Evolutionary conservation across 805 yeast genomes (phyloP), one percentile per base, ranked within the genome.

Genomic region (Spathaspora arborariae): DNA sequence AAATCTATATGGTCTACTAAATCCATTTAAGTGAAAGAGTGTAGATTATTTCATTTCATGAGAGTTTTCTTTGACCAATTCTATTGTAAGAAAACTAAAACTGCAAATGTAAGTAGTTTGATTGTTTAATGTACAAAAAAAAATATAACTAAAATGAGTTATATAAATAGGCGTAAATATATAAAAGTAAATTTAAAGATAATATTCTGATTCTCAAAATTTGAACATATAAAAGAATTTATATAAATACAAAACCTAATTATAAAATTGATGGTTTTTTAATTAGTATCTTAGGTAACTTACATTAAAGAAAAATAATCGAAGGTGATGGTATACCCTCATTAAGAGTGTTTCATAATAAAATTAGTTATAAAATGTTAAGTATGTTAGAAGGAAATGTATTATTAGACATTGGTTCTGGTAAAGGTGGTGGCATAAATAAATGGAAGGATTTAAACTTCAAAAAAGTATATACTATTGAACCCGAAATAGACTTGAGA

Each of bases 371-470:
- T 19, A n/a, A 11, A 5, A 16, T 37, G 22, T 15, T 37, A 37
- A 20, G 16, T 19, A 7, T 7, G 7, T 13, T 37, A 20, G 7
- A 16, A 37, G 16, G 16, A 19, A 37, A 16, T 6, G n/a, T 20
- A 37, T 37, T 37, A 37, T 37, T 37, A n/a, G 40, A 37, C 24
- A 37, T 37, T 5, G 40, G 40, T 13, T 16, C 22, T 19, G 40
- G 40, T 20, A 37, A 37, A 37, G 40, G 40, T 6, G 40, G 40
- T 15, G 40, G n/a, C 13, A 37, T 37, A 16, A 37, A 37, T 37
- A 37, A 37, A 37, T 37, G 40, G 40, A 16, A 5, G 5, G 16
- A n/a, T 19, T 19, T 16, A 6, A n/a, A 37, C 8, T 35, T 35
- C 13, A 18, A 35, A 15, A 19, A 6, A 37, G 40, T 37, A 19